These are phyloP conservation scores for Blastomyces emzantsi DNA, from an alignment of 2,329 filamentous ascomycete species.

Conservation along the genomic window DNA sequence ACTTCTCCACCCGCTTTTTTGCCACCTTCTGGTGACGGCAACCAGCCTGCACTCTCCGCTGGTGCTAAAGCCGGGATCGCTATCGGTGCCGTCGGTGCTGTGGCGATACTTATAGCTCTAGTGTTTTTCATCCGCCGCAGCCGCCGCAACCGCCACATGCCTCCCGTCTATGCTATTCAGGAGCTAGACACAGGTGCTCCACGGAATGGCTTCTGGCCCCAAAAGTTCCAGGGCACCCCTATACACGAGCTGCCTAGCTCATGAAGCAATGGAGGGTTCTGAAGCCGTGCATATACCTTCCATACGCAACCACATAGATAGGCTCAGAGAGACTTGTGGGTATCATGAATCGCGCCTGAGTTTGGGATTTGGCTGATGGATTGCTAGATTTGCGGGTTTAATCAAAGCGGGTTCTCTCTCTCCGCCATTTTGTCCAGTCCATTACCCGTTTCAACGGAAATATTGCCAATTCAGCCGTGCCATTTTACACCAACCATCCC, in stretches of 20 bases:
- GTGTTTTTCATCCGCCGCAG: neutral
- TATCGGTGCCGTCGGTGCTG: neutral
- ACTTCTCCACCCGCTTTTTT: neutral
- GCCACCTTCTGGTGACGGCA: neutral
- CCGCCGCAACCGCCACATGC: neutral
- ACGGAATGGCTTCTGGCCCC: neutral
- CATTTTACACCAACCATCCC: too few relatives aligned
- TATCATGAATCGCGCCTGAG: neutral
- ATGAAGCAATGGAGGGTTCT: neutral
- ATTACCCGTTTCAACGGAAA: too few relatives aligned
- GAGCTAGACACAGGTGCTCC: neutral
- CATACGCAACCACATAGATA: neutral
- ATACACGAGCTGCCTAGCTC: neutral
- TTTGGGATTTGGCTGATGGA: neutral
- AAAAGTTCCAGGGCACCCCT: neutral
- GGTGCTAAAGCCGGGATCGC: neutral
- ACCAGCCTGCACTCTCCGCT: neutral
- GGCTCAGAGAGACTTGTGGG: neutral
- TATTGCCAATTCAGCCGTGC: too few relatives aligned
- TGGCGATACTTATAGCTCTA: neutral
- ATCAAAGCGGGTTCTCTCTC: too few relatives aligned
- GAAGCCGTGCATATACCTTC: neutral
- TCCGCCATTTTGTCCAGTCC: too few relatives aligned
- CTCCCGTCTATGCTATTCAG: neutral
- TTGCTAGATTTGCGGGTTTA: too few relatives aligned